Conservation (phyloP, 305 asterid genomes). For the Nicotiana rustica region DNA sequence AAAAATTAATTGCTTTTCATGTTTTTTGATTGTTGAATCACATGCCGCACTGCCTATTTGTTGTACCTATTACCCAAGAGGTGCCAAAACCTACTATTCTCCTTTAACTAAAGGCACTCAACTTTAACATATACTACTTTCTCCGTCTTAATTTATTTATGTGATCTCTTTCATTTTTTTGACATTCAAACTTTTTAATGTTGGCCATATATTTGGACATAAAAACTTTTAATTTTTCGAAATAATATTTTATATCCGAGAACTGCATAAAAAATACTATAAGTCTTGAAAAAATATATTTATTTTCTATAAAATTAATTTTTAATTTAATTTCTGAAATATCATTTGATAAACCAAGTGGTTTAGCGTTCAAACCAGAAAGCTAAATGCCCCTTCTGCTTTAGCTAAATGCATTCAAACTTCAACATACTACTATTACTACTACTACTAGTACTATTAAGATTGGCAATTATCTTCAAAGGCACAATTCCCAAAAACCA, state of each 20-base stretch:
- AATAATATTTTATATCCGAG: no score
- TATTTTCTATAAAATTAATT: no score
- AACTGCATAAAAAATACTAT: no score
- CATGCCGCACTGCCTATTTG: slow-evolving; percentile 20
- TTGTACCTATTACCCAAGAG: slow-evolving; percentile 3
- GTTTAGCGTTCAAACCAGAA: no score
- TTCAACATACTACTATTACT: background rate
- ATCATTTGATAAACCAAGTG: no score
- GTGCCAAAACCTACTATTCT: slow-evolving; percentile 17
- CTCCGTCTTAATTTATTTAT: no score
- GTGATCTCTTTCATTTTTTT: no score
- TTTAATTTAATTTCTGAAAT: no score
- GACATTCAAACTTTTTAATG: no score
- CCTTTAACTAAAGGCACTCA: background rate
- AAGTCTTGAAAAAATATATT: no score
- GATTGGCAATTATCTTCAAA: slow-evolving; percentile 21
- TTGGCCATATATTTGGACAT: no score
- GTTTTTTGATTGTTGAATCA: slow-evolving; percentile 21
- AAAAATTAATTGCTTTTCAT: background rate
- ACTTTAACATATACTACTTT: background rate
- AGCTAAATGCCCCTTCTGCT: background rate
- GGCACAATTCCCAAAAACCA: slow-evolving; percentile 43
- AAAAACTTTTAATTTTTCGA: no score
- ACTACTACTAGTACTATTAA: background rate
- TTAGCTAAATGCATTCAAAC: background rate